Conservation (phyloP, 257 asterid genomes). For the Fraxinus cuspidata region DNA sequence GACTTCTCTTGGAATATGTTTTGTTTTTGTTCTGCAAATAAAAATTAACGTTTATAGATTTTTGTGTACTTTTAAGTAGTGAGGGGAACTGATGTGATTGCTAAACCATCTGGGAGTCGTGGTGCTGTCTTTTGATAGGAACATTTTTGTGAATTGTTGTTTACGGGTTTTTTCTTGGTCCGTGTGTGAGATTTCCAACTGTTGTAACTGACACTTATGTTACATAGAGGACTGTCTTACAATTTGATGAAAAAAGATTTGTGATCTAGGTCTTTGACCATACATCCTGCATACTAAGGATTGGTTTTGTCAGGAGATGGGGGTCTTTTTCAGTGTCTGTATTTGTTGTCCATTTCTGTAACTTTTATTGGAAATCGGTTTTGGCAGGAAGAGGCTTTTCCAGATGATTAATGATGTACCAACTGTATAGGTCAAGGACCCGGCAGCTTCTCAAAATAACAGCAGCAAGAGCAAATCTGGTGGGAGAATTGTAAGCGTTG, state of each 20-base stretch:
- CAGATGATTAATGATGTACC: constrained; percentile 78
- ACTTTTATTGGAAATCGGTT: constrained; percentile 17
- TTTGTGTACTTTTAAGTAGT: background rate
- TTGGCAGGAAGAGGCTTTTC: constrained; percentile 70
- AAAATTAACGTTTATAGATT: background rate
- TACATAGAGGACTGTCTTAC: background rate
- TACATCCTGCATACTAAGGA: background rate
- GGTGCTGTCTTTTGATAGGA: background rate
- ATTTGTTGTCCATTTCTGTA: background rate
- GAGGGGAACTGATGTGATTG: background rate
- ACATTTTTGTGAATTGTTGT: background rate
- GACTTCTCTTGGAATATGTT: background rate
- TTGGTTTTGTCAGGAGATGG: background rate
- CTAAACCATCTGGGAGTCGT: background rate
- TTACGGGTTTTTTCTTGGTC: background rate
- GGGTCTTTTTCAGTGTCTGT: background rate
- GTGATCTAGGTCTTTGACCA: background rate
- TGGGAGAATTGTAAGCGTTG: constrained; percentile 41
- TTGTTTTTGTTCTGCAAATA: background rate
- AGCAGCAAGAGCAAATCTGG: constrained; percentile 56
- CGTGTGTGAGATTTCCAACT: background rate
- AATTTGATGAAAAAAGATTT: background rate
- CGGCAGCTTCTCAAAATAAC: constrained; percentile 38
- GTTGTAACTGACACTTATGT: background rate
- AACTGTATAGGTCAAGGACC: constrained; percentile 52